phyloP scores from a whole-genome alignment of 2,329 filamentous ascomycete genomes.

The Rutstroemia sp. region DNA sequence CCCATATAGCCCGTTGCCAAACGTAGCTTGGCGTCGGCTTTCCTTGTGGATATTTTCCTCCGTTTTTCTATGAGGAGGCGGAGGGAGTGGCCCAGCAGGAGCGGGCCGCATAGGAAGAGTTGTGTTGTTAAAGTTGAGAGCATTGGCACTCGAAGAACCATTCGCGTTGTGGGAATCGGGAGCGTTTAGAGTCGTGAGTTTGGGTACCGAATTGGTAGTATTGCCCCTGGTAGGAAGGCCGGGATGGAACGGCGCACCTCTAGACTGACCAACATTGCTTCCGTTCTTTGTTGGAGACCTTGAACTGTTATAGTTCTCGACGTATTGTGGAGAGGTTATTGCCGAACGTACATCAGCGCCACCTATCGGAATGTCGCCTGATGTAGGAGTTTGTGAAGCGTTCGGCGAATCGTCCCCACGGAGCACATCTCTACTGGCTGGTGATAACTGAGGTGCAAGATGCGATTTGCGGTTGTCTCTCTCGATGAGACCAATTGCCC shows the following conservation, averaged over 20 bases:
- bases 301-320: constrained; percentile 28
- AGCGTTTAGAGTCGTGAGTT: constrained; percentile 34
- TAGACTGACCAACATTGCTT: constrained; percentile 37
- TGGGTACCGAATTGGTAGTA: constrained; percentile 47
- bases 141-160: constrained; percentile 37
- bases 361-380: constrained; percentile 63
- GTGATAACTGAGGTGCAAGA: constrained; percentile 71
- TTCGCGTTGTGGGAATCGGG: constrained; percentile 28
- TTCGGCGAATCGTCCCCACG: constrained; percentile 36
- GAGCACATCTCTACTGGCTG: constrained; percentile 69
- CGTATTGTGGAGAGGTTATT: constrained; percentile 39
- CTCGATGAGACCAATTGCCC: constrained; percentile 92
- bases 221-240: constrained; percentile 44
- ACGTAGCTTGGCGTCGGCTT: constrained; percentile 45
- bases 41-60: constrained; percentile 36
- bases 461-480: constrained; percentile 93
- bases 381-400: constrained; percentile 53
- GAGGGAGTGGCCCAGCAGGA: constrained; percentile 49
- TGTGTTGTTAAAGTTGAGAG: constrained; percentile 39
- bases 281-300: constrained; percentile 33
- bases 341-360: constrained; percentile 39
- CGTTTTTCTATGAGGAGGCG: constrained; percentile 50
- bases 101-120: constrained; percentile 57
- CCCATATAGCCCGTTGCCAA: constrained; percentile 34
- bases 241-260: constrained; percentile 33